phyloP scores from a whole-genome alignment of 768 basidiomycete genomes.

The Amanita rimosa region DNA sequence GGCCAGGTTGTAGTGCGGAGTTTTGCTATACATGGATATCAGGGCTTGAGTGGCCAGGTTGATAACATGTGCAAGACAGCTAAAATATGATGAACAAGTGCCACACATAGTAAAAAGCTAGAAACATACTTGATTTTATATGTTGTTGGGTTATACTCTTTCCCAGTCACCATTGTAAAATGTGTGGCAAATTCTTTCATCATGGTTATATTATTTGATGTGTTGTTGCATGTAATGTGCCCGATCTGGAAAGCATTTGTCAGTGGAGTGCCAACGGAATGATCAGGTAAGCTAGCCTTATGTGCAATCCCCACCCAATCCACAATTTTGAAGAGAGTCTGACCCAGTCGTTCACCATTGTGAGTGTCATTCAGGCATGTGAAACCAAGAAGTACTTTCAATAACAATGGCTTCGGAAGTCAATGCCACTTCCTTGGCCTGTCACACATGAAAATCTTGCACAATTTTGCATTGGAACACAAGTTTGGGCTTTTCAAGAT shows the following conservation, averaged over 20 bases:
- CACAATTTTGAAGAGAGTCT: slow-evolving; percentile 24
- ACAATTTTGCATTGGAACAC: no score
- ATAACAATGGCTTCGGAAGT: no score
- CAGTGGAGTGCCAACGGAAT: slow-evolving; percentile 1
- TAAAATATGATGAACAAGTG: neutral
- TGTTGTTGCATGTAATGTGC: slow-evolving; percentile 20
- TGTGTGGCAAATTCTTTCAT: slow-evolving; percentile 18
- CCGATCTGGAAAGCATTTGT: slow-evolving; percentile 15
- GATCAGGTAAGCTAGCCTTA: slow-evolving; percentile 16
- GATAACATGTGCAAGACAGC: slow-evolving; percentile 1
- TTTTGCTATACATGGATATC: neutral
- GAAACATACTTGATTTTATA: neutral
- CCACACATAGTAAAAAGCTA: no score
- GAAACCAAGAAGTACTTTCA: slow-evolving; percentile 28
- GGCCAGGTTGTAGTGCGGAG: neutral
- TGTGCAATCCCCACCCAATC: slow-evolving; percentile 15
- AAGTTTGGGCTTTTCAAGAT: no score
- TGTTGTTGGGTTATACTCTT: neutral
- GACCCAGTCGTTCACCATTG: slow-evolving; percentile 22
- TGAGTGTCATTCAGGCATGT: slow-evolving; percentile 25
- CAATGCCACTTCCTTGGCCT: no score
- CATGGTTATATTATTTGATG: slow-evolving; percentile 25
- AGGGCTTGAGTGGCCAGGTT: neutral
- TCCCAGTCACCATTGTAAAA: slow-evolving; percentile 1
- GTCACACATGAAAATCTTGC: no score